Percentiles rank a stretch among this genome's conserved stretches.
These are phyloP conservation scores for Cronartium quercuum DNA, from an alignment of 1,284 basidiomycete genomes.

Conservation along the genomic window DNA sequence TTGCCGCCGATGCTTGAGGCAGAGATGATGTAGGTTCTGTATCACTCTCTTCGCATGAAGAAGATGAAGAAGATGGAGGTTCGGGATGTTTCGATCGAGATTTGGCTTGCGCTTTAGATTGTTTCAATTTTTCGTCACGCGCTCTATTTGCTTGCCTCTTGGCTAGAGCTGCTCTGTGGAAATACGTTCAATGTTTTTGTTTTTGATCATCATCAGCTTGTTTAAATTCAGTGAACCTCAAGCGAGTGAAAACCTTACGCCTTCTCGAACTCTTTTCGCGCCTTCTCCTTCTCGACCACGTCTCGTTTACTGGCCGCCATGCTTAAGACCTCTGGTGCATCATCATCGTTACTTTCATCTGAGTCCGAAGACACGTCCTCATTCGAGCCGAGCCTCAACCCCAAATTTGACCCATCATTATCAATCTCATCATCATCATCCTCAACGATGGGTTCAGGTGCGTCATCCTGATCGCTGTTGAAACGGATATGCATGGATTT, in stretches of 20 bases:
- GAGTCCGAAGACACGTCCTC: background rate
- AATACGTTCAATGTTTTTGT: background rate
- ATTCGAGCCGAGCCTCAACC: background rate
- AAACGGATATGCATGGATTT: background rate
- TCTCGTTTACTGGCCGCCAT: constrained; percentile 19
- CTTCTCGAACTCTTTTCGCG: constrained; percentile 8
- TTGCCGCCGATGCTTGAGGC: background rate
- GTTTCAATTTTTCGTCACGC: constrained; percentile 29
- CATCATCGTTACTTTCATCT: background rate
- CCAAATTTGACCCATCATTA: constrained; percentile 17
- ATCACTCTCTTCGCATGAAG: background rate
- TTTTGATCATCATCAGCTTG: background rate
- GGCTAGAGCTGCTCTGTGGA: constrained; percentile 1
- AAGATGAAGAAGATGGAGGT: background rate
- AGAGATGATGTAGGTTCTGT: background rate
- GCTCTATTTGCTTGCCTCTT: constrained; percentile 16
- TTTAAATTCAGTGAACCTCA: background rate
- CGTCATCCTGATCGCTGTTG: constrained; percentile 55
- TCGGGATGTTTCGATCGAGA: background rate
- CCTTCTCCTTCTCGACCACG: constrained; percentile 9
- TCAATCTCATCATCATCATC: background rate
- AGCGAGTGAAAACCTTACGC: constrained; percentile 3
- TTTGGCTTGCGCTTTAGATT: constrained; percentile 14
- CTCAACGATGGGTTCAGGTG: constrained; percentile 46
- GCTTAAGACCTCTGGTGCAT: constrained; percentile 27